Base-by-base conservation (phyloP, 495 filamentous ascomycete genomes). In the Lepidopterella palustris region DNA sequence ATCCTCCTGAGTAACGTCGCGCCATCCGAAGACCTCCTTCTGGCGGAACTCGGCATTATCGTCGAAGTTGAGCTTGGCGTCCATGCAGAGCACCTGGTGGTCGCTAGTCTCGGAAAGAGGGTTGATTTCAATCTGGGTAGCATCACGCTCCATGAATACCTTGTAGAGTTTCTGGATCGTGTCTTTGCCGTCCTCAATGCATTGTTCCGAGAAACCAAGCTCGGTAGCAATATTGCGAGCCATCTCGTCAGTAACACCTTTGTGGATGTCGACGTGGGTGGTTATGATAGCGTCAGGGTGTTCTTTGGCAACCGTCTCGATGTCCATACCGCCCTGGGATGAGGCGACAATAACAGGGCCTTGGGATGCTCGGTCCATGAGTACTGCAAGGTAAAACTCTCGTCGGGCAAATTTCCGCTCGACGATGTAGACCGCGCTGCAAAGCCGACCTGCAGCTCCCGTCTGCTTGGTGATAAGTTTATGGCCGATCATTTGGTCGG, bases 381-480 rank as follows among this genome's bases (percentile, higher is more conserved):
- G 84, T 61, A 98, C 83, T 66, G 93, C 93, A 20, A 98, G 85
- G 79, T 98, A 98, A 83, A 97, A 98, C 78, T 98, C 93, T 69
- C 95, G 86, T 60, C 93, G 90, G 66, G 93, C 93, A 68, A 97
- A 98, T 81, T 98, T 98, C 81, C 93, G 90, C 82, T 98, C 93
- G 78, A 90, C 93, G 73, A 98, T 97, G 79, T 93, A 97, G 68
- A 98, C 93, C 56, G 89, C 79, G 75, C 91, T 96, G 80, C 93
- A 98, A 70, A 91, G 80, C 72, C 92, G 89, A 71, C 93, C 93
- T 61, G 73, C 78, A 59, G 90, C 88, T 71, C 93, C 93, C 54
- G 95, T 98, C 80, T 98, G 93, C 83, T 98, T 98, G 74, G 93
- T 98, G 76, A 98, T 85, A 76, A 98, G 90, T 77, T 96, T 96